These are phyloP conservation scores for Mycena sp. DNA, from an alignment of 1,284 basidiomycete species.

Conservation along the genomic window DNA sequence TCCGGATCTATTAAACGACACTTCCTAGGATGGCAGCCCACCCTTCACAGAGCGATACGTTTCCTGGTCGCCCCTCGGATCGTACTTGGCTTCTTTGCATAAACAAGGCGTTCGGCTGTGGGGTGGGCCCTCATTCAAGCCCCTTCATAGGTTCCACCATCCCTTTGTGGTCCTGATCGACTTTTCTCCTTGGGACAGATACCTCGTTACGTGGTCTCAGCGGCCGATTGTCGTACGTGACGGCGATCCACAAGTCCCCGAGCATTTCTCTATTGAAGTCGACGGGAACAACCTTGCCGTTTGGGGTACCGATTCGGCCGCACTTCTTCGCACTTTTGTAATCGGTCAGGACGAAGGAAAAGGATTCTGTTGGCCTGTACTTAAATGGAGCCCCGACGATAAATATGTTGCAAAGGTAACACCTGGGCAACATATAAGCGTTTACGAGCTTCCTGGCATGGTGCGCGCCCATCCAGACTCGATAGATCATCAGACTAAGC, in stretches of 20 bases:
- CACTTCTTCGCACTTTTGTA: constrained; percentile 93
- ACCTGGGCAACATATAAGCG: constrained; percentile 91
- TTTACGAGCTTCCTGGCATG: constrained; percentile 96
- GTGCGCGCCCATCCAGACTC: constrained; percentile 47
- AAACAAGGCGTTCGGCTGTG: constrained; percentile 95
- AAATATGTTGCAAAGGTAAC: constrained; percentile 92
- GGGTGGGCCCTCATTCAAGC: constrained; percentile 91
- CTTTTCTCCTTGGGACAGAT: constrained; percentile 97
- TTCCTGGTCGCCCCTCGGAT: constrained; percentile 96
- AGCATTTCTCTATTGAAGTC: constrained; percentile 91
- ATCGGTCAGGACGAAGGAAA: constrained; percentile 69
- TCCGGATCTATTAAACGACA: constrained; percentile 98
- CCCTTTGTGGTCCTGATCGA: constrained; percentile 95
- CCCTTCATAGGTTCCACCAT: constrained; percentile 91
- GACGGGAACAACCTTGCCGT: constrained; percentile 99
- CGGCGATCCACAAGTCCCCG: constrained; percentile 81
- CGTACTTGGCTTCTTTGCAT: constrained; percentile 93
- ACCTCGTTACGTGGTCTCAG: constrained; percentile 97
- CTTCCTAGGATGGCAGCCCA: constrained; percentile 41
- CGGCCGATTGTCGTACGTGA: constrained; percentile 92
- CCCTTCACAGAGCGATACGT: constrained; percentile 69
- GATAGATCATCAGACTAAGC: background rate
- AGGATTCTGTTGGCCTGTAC: constrained; percentile 91
- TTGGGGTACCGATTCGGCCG: constrained; percentile 94
- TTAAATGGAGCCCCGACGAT: constrained; percentile 99